Base-by-base conservation (phyloP, 2,329 filamentous ascomycete species). In the Ceratocystis papillata region DNA sequence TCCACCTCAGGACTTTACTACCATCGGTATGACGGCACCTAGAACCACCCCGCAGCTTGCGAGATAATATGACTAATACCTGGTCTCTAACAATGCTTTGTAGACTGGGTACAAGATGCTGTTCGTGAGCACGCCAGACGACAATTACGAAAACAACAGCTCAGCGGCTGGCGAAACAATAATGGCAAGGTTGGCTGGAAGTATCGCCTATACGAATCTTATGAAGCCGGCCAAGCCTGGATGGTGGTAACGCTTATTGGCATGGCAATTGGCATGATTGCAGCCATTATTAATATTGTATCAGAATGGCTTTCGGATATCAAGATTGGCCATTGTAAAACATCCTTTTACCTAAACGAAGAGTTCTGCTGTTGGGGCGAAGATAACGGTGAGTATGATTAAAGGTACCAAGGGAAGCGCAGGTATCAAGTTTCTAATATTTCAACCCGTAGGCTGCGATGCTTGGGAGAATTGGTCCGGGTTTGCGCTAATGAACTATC, bases 331-430 rank as follows among this genome's bases (percentile, higher is more conserved):
- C 87, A 96, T 76, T 99, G 94, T 79, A 88, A 86, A 12, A 96
- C 92, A 7, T 93, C 87, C 2, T 99, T 97, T 75, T 99, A 99
- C 74, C 81, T 99, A 67, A 99, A 99, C 75, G 90, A 97, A 80
- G 88, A 84, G 74, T 99, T 99, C 75, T 99, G 94, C 77, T 99
- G 94, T 75, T 99, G 92, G 91, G 94, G 94, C 46, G 89, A 94
- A 66, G 91, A 96, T 71, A 87, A 84, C 73, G 92, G 86, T 86
- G 76, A 57, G 77, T 66, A 3, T 62, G 4, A 5, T 6, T 20
- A 6, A 37, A 30, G 22, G 28, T 6, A 12, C 15, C 15, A 10
- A 53, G 33, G 22, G 28, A 59, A n/a, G n/a, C 33, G 12, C 22
- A 22, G 48, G 12, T 17, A 37, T 8, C 55, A n/a, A n/a, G 55